A percentile compares a stretch with the other conserved stretches of the same genome.
phyloP scores from a whole-genome alignment of 139 green algal species.

The Asterochloris sp. region DNA sequence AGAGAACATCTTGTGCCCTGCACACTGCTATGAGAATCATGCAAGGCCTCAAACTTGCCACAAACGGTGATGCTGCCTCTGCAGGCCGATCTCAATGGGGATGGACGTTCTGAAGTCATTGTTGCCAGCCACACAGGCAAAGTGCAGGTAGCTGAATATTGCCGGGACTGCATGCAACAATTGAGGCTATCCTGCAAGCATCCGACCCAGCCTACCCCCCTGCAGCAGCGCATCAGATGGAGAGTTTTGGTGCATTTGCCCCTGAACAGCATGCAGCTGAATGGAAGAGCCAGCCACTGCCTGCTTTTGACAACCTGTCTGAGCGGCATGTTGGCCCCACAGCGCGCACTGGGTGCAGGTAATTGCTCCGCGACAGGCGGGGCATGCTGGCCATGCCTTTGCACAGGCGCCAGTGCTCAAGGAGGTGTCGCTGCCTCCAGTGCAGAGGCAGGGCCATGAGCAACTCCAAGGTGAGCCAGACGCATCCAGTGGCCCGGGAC shows the following conservation, averaged over 20 bases:
- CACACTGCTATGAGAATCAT: neutral
- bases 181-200: neutral
- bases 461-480: no score
- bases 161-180: neutral
- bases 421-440: slow-evolving; percentile 53
- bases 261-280: neutral
- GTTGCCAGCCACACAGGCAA: slow-evolving; percentile 63
- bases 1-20: neutral
- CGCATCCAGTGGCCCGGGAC: no score
- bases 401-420: slow-evolving; percentile 55
- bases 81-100: slow-evolving; percentile 93
- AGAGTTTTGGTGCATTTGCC: neutral
- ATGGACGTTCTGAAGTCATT: slow-evolving; percentile 87
- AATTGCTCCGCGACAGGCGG: slow-evolving; percentile 45
- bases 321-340: no score
- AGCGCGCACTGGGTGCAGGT: no score
- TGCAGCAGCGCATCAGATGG: neutral
- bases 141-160: slow-evolving; percentile 54
- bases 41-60: neutral
- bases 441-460: neutral
- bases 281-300: slow-evolving; percentile 32
- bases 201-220: neutral
- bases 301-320: no score
- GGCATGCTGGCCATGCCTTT: slow-evolving; percentile 70
- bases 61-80: neutral